Percentiles rank a stretch among this genome's conserved stretches.
Evolutionary conservation across 2,329 filamentous ascomycete genomes (phyloP).

Genomic region (Fonsecaea pedrosoi): DNA sequence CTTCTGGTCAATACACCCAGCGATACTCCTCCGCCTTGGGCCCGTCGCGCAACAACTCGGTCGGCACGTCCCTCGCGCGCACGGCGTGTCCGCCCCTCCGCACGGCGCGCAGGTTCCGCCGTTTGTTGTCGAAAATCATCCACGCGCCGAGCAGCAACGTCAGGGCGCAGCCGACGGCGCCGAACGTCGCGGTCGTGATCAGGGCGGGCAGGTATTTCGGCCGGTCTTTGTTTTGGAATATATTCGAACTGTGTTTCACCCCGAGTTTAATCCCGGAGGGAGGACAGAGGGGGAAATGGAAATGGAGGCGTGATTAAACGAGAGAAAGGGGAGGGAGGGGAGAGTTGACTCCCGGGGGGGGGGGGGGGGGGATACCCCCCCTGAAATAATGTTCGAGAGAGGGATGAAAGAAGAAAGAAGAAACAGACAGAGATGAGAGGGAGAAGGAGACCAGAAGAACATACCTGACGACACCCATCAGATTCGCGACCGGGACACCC

Average conservation of each 20-base stretch:
- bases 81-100: constrained; percentile 56
- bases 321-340: too few relatives aligned
- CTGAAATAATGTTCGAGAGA: too few relatives aligned
- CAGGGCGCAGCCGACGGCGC: constrained; percentile 63
- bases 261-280: too few relatives aligned
- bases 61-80: constrained; percentile 64
- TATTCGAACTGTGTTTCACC: constrained; percentile 59
- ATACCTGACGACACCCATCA: constrained; percentile 54
- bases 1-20: constrained; percentile 34
- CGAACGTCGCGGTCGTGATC: constrained; percentile 69
- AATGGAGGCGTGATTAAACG: too few relatives aligned
- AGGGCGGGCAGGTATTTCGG: constrained; percentile 72
- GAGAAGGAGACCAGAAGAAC: constrained; percentile 2
- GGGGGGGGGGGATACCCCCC: too few relatives aligned
- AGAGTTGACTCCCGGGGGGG: too few relatives aligned
- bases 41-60: constrained; percentile 55
- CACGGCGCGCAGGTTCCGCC: constrained; percentile 61
- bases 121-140: constrained; percentile 70
- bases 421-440: background rate
- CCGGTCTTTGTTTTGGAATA: constrained; percentile 68
- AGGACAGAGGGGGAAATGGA: too few relatives aligned
- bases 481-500: constrained; percentile 57
- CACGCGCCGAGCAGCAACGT: constrained; percentile 64
- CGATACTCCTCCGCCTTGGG: constrained; percentile 21
- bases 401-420: too few relatives aligned